A percentile compares a stretch with the other conserved stretches of the same genome.
Evolutionary conservation across 2,329 filamentous ascomycete species (phyloP).

Genomic region (Colletotrichum kahawae): DNA sequence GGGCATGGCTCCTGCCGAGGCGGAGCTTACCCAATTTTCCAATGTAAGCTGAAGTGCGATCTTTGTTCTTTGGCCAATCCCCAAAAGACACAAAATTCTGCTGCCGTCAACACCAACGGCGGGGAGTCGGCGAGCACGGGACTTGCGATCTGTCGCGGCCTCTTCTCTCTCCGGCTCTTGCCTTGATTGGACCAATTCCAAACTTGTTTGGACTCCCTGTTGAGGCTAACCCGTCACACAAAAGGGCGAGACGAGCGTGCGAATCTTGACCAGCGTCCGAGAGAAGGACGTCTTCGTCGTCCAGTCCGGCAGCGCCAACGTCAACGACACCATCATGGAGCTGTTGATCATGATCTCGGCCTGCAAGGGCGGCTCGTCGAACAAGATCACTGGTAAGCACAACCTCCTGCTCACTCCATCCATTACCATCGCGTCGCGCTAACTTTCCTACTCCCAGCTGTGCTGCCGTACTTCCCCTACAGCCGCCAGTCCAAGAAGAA

Average conservation of each 20-base stretch:
- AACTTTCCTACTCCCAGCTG: conserved; percentile 56
- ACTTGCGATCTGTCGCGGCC: background rate
- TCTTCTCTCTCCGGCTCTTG: background rate
- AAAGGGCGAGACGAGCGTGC: conserved; percentile 73
- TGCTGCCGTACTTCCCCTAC: conserved; percentile 97
- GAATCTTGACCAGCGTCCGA: conserved; percentile 77
- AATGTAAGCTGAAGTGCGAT: conserved; percentile 58
- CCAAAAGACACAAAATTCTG: background rate
- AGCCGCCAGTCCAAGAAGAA: conserved; percentile 99
- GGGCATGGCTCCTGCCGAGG: conserved; percentile 67
- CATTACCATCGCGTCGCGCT: conserved; percentile 6
- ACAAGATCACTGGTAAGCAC: conserved; percentile 86
- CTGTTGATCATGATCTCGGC: conserved; percentile 98
- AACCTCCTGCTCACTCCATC: background rate
- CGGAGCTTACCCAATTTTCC: conserved; percentile 73
- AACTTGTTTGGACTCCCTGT: conserved; percentile 23
- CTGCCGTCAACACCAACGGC: conserved; percentile 6
- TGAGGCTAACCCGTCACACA: conserved; percentile 35
- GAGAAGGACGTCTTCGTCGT: conserved; percentile 99
- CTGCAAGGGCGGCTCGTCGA: conserved; percentile 96
- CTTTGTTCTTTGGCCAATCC: conserved; percentile 2
- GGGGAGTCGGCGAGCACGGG: background rate
- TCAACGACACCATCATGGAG: conserved; percentile 99
- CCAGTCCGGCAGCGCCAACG: conserved; percentile 92
- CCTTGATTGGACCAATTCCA: conserved; percentile 21